Conservation (phyloP, 176 grass and related monocot species). For the Typha latifolia region DNA sequence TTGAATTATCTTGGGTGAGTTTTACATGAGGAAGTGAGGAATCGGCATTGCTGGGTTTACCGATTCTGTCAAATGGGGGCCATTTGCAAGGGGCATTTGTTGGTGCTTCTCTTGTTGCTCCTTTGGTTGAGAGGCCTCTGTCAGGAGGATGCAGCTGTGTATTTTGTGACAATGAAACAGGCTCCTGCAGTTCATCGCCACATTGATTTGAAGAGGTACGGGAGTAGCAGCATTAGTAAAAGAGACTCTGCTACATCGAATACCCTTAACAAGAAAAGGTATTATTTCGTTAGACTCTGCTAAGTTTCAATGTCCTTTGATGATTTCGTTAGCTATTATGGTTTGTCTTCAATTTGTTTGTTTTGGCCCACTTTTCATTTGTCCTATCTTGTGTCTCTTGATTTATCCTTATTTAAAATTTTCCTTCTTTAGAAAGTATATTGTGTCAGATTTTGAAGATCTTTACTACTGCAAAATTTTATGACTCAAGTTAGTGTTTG, state of each 20-base stretch:
- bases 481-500: too few relatives aligned
- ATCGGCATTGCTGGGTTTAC: slow-evolving; percentile 4
- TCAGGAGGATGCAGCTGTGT: slow-evolving; percentile 64
- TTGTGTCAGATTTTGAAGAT: too few relatives aligned
- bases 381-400: too few relatives aligned
- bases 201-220: slow-evolving; percentile 34
- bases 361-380: too few relatives aligned
- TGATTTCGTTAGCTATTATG: neutral
- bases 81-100: neutral
- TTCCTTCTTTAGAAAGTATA: too few relatives aligned
- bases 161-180: slow-evolving; percentile 92
- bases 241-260: slow-evolving; percentile 40
- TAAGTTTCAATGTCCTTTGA: neutral
- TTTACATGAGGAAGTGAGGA: slow-evolving; percentile 4
- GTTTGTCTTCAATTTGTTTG: too few relatives aligned
- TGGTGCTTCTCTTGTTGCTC: slow-evolving; percentile 3
- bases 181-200: slow-evolving; percentile 48
- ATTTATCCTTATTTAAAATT: too few relatives aligned
- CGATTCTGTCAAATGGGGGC: neutral
- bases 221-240: slow-evolving; percentile 27
- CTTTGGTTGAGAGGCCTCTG: slow-evolving; percentile 21
- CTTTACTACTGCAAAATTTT: too few relatives aligned
- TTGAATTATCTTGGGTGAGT: neutral
- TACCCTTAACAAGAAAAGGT: slow-evolving; percentile 65
- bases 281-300: neutral